phyloP scores from a whole-genome alignment of 164 flowering plant species.

The Liquidambar formosana region DNA sequence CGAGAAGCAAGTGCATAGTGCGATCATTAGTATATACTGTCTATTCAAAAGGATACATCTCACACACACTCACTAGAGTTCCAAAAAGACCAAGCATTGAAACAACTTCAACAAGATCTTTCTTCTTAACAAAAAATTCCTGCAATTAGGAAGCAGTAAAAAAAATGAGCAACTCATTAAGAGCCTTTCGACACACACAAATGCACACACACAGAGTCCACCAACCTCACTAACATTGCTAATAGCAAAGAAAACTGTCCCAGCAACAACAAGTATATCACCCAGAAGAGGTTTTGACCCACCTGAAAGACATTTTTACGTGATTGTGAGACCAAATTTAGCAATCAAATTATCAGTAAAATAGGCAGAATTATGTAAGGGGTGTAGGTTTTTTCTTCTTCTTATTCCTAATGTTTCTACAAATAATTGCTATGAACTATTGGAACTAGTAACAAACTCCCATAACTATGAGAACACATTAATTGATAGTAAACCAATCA shows the following conservation, averaged over 20 bases:
- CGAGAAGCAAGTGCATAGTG: too few species aligned
- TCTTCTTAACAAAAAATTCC: conserved; percentile 84
- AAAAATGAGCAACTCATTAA: background rate
- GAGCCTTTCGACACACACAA: background rate
- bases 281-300: conserved; percentile 72
- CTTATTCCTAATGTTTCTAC: too few species aligned
- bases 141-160: conserved; percentile 27
- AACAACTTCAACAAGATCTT: conserved; percentile 68
- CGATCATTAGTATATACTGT: too few species aligned
- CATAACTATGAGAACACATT: too few species aligned
- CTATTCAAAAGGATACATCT: conserved; percentile 86
- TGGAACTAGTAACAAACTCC: too few species aligned
- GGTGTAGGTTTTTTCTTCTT: too few species aligned
- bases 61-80: conserved; percentile 46
- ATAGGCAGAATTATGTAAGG: too few species aligned
- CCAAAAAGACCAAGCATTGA: conserved; percentile 75
- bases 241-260: conserved; percentile 58
- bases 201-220: background rate
- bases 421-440: too few species aligned
- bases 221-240: conserved; percentile 81
- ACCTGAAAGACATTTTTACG: conserved; percentile 35
- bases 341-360: too few species aligned
- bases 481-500: too few species aligned
- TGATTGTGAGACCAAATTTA: background rate
- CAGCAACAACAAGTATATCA: conserved; percentile 67